Evolutionary conservation across 2,329 filamentous ascomycete species (phyloP).

Genomic region (Aspergillus costaricaensis): DNA sequence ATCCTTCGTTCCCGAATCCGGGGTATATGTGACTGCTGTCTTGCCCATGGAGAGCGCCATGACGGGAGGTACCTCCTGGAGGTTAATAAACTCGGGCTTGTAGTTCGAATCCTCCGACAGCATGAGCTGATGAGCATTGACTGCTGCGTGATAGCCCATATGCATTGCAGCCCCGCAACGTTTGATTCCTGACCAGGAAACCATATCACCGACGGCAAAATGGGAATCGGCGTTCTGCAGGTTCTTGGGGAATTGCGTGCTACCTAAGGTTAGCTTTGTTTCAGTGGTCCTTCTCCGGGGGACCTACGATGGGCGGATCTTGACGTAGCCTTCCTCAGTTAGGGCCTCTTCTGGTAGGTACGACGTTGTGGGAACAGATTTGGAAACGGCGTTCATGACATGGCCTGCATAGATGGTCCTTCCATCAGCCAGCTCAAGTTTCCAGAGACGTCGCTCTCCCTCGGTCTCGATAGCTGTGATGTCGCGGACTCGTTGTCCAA

Average conservation of each 20-base stretch:
- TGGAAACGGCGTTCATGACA: slow-evolving; percentile 70
- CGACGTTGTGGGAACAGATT: slow-evolving; percentile 61
- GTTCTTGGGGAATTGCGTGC: slow-evolving; percentile 56
- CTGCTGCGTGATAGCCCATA: slow-evolving; percentile 66
- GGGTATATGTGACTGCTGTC: slow-evolving; percentile 65
- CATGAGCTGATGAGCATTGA: slow-evolving; percentile 68
- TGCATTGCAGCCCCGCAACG: slow-evolving; percentile 75
- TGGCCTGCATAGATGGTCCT: slow-evolving; percentile 61
- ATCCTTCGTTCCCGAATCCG: slow-evolving; percentile 53
- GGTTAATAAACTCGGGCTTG: slow-evolving; percentile 51
- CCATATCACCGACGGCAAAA: slow-evolving; percentile 70
- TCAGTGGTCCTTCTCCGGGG: not conserved
- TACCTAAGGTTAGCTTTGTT: slow-evolving; percentile 25
- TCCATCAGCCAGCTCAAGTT: slow-evolving; percentile 63
- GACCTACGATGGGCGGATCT: slow-evolving; percentile 55
- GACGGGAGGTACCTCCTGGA: slow-evolving; percentile 61
- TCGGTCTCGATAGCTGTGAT: slow-evolving; percentile 23
- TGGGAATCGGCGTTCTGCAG: slow-evolving; percentile 62
- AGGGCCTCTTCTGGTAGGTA: slow-evolving; percentile 63
- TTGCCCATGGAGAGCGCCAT: slow-evolving; percentile 73
- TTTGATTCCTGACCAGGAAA: slow-evolving; percentile 75
- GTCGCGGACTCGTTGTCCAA: slow-evolving; percentile 30
- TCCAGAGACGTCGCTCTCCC: slow-evolving; percentile 22
- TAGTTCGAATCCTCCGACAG: slow-evolving; percentile 44
- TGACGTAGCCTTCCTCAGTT: slow-evolving; percentile 67